Evolutionary conservation across 306 rosid species (phyloP).

Genomic region (Prosopis cineraria): DNA sequence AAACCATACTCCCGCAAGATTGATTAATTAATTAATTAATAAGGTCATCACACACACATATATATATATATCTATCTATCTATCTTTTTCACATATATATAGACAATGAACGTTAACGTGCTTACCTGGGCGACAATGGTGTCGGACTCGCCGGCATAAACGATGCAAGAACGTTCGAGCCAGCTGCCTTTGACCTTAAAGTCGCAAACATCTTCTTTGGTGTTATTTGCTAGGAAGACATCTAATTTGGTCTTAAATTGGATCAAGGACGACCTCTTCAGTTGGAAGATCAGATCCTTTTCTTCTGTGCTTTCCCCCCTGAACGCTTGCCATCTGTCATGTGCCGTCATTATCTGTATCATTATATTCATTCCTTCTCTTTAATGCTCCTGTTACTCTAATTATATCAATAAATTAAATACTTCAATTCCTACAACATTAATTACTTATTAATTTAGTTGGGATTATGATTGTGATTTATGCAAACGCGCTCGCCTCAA

Average conservation of each 20-base stretch:
- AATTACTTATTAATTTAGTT: too few relatives aligned
- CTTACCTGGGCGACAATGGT: constrained; percentile 43
- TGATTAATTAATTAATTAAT: too few relatives aligned
- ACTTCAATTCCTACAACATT: too few relatives aligned
- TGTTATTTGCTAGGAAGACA: constrained; percentile 64
- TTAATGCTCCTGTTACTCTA: too few relatives aligned
- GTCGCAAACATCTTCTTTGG: constrained; percentile 51
- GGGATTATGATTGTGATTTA: too few relatives aligned
- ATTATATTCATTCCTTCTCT: neutral
- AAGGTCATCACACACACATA: too few relatives aligned
- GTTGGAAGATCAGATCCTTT: constrained; percentile 39
- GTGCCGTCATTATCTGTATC: constrained; percentile 35
- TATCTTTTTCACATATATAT: too few relatives aligned
- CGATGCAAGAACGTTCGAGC: constrained; percentile 51
- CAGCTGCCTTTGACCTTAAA: constrained; percentile 59
- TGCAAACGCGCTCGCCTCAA: too few relatives aligned
- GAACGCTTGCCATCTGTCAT: constrained; percentile 47
- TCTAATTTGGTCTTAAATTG: constrained; percentile 57
- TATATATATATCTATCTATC: too few relatives aligned
- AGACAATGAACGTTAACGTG: too few relatives aligned
- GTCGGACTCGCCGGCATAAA: constrained; percentile 55
- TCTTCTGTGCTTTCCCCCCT: constrained; percentile 37
- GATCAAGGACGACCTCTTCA: constrained; percentile 45
- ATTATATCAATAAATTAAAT: too few relatives aligned
- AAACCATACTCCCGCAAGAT: too few relatives aligned